Evolutionary conservation across 2,329 filamentous ascomycete genomes (phyloP), one percentile per base, ranked within the genome.

Genomic region (Teratosphaeria zuluensis): DNA sequence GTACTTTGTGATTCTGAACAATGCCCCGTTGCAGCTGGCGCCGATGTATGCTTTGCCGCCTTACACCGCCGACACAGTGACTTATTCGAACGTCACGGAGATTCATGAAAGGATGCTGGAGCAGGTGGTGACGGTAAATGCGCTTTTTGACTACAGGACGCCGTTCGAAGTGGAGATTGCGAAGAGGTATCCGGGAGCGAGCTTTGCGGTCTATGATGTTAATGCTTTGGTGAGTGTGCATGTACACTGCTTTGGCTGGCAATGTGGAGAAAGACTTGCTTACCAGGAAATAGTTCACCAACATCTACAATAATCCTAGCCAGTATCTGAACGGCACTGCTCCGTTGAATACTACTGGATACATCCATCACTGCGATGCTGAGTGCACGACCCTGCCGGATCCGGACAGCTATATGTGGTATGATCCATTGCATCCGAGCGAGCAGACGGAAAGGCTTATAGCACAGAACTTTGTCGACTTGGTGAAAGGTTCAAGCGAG

Each of bases 1-100:
- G 12, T 84, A 84, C 60, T 90, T 92, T 62, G 84, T 91, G 1
- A 75, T 92, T 16, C 78, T 90, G 74, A 90, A 90, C 68, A 73
- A 81, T 14, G 82, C 80, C 0, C 88, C 89, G 0, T 75, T 92
- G 53, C 77, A 91, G 54, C 73, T 85, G n/a, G 75, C 82, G 1
- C 88, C 88, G 0, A 73, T 86, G 58, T 92, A 92, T 69, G 82
- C 81, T 0, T 75, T 75, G 1, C 55, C 35, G 7, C 55, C 35
- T 21, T 51, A 54, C n/a, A 30, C 35, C 6, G 35, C 46, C 16
- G 42, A 38, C n/a, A 21, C 33, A 4, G 76, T 73, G 2, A 70
- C 74, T 56, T 82, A 74, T 64, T 83, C 77, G 5, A 84, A 84
- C 63, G 67, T 74, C 38, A 84, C 81, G 0, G 74, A 75, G 53